A percentile compares a stretch with the other conserved stretches of the same genome.
Conservation (phyloP, 768 basidiomycete species). For the Mycena galopus region DNA sequence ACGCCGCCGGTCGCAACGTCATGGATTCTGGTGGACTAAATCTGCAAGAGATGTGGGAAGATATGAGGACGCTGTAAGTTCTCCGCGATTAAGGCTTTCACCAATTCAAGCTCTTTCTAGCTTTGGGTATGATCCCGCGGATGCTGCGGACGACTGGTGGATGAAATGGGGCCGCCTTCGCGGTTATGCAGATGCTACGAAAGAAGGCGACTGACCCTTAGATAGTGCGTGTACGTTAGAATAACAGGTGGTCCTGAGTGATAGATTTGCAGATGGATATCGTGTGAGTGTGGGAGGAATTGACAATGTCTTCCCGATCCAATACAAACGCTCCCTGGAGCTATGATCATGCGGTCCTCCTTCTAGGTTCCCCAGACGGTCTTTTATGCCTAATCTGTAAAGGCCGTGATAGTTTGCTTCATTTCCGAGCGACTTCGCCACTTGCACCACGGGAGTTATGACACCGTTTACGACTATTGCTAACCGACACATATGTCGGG, state of each 20-base stretch:
- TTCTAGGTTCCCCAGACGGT: neutral
- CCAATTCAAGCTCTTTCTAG: too few species aligned
- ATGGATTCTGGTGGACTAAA: constrained; percentile 23
- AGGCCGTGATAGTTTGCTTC: too few species aligned
- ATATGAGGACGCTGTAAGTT: constrained; percentile 32
- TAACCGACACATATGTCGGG: too few species aligned
- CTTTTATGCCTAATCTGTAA: neutral
- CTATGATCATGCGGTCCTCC: neutral
- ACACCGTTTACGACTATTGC: too few species aligned
- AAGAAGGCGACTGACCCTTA: neutral
- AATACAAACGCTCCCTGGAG: too few species aligned
- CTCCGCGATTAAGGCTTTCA: neutral
- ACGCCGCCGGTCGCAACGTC: constrained; percentile 31
- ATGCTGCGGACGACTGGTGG: constrained; percentile 34
- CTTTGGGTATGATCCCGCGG: constrained; percentile 29
- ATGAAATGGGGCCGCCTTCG: constrained; percentile 29
- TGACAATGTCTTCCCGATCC: too few species aligned
- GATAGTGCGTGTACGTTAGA: neutral
- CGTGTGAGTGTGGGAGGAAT: too few species aligned
- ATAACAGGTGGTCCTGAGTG: too few species aligned
- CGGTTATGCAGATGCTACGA: neutral
- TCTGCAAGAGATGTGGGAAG: constrained; percentile 27
- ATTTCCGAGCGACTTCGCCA: too few species aligned
- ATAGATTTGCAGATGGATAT: too few species aligned
- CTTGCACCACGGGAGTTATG: too few species aligned